phyloP scores from a whole-genome alignment of 371 early-diverging fungal species.

The Saksenaea vasiformis region DNA sequence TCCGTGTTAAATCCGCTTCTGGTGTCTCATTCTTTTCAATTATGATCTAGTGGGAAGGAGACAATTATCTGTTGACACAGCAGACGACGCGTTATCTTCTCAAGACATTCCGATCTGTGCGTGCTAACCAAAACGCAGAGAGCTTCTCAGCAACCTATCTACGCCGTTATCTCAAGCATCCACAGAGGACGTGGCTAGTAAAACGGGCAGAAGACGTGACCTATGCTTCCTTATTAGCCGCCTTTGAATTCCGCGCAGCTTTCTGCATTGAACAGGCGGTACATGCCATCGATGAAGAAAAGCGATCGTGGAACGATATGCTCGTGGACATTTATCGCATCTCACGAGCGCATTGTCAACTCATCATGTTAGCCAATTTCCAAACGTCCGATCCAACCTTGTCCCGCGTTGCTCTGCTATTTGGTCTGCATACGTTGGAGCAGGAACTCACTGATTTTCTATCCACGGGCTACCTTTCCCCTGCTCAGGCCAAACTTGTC shows the following conservation, averaged over 20 bases:
- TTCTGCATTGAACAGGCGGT: constrained; percentile 42
- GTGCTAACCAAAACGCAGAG: constrained; percentile 39
- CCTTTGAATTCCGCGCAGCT: constrained; percentile 44
- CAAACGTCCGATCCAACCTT: constrained; percentile 9
- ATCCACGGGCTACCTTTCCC: constrained; percentile 52
- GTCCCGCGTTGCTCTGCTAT: constrained; percentile 22
- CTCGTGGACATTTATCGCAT: constrained; percentile 57
- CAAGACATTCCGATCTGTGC: constrained; percentile 50
- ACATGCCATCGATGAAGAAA: constrained; percentile 35
- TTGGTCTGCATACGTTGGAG: constrained; percentile 60
- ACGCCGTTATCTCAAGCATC: constrained; percentile 44
- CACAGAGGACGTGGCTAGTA: constrained; percentile 46
- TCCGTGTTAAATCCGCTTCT: background rate
- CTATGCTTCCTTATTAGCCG: constrained; percentile 33
- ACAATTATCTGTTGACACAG: constrained; percentile 78
- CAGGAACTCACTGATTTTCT: constrained; percentile 66
- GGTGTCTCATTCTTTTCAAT: background rate
- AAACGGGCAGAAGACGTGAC: constrained; percentile 24
- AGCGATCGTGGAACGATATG: constrained; percentile 50
- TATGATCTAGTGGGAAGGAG: constrained; percentile 70
- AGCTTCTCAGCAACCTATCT: constrained; percentile 49
- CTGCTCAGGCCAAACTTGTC: constrained; percentile 50
- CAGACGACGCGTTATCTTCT: constrained; percentile 75
- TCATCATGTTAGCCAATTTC: constrained; percentile 63
- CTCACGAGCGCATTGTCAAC: constrained; percentile 69